Base-by-base conservation (phyloP, 1,284 basidiomycete species). In the Cryptococcus maquisensis region DNA sequence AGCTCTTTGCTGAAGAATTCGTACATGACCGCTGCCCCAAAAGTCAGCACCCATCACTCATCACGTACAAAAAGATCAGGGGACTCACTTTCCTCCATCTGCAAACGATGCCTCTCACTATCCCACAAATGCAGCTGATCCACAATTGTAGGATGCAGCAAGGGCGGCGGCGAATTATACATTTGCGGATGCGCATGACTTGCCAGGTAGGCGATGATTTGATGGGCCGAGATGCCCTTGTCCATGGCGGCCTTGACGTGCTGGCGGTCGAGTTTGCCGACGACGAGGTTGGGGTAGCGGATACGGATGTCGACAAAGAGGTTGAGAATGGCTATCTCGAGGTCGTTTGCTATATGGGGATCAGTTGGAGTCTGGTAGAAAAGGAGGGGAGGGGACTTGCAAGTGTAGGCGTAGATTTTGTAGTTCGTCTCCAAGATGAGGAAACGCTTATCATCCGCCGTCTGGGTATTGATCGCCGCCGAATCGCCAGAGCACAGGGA, bases 71-170 rank as follows among this genome's bases (percentile, higher is more conserved):
- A 16, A 35, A 32, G 5, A 32, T 8, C 3, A 32, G 9, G 46
- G 28, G 3, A 49, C 74, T 48, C 68, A 90, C 91, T 89, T 80
- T 93, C 88, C 71, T 87, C 81, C 28, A 87, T 86, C 64, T 88
- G 86, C 2, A 98, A 80, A 48, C 96, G 83, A 73, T 98, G 94
- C 75, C 89, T 86, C 78, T 98, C 96, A 50, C 94, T 81, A 76
- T 99, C 95, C 95, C 96, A 99, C 16, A 98, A 80, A 50, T 96
- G 85, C 62, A 99, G 90, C 77, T 98, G 96, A 78, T 99, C 96
- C 65, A 97, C 93, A 0, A 98, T 94, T 0, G 95, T 71, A 2
- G 71, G 67, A 47, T 75, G 73, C 1, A 75, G 58, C 6, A 75
- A 46, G 3, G 73, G 73, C 20, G 73, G 73, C 2, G 73, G 73